These are phyloP conservation scores for Fusarium pseudograminearum DNA, from an alignment of 2,329 filamentous ascomycete genomes.

Conservation along the genomic window DNA sequence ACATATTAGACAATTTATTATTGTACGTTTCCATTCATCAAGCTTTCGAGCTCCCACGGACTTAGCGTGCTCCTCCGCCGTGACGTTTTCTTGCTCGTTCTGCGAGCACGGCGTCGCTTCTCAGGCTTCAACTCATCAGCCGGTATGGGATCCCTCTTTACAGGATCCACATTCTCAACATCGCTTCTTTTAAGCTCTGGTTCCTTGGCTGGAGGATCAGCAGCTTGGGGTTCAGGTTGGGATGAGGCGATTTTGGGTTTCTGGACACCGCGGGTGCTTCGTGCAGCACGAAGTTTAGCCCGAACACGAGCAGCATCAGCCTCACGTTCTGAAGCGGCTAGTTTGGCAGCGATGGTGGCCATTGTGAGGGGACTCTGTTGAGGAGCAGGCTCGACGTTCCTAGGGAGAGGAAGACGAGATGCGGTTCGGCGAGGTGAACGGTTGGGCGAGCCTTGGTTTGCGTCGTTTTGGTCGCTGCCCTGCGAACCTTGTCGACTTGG, in stretches of 20 bases:
- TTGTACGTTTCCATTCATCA: slow-evolving; percentile 66
- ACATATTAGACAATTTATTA: slow-evolving; percentile 39
- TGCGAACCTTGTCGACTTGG: slow-evolving; percentile 38
- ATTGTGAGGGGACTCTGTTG: slow-evolving; percentile 71
- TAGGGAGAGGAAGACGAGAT: slow-evolving; percentile 50
- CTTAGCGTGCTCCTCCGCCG: slow-evolving; percentile 80
- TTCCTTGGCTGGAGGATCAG: slow-evolving; percentile 11
- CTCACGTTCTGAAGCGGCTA: slow-evolving; percentile 72
- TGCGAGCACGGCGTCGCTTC: slow-evolving; percentile 65
- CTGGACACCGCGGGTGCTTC: slow-evolving; percentile 53
- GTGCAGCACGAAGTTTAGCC: slow-evolving; percentile 70
- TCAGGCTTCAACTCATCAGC: slow-evolving; percentile 47
- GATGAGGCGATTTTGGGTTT: slow-evolving; percentile 47
- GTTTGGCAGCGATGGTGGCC: slow-evolving; percentile 71
- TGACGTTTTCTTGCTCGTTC: slow-evolving; percentile 67
- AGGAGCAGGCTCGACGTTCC: slow-evolving; percentile 54
- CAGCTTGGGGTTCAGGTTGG: slow-evolving; percentile 33
- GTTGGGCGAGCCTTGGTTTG: slow-evolving; percentile 25
- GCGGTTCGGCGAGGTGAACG: slow-evolving; percentile 39
- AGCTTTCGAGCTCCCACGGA: slow-evolving; percentile 77
- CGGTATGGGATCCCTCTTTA: slow-evolving; percentile 50
- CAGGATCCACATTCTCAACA: slow-evolving; percentile 51
- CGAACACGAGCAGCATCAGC: slow-evolving; percentile 72
- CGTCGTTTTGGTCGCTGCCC: slow-evolving; percentile 31
- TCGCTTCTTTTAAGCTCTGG: slow-evolving; percentile 17